A percentile compares a stretch with the other conserved stretches of the same genome.
phyloP scores from a whole-genome alignment of 2,329 filamentous ascomycete species.

The Neurospora crassa region DNA sequence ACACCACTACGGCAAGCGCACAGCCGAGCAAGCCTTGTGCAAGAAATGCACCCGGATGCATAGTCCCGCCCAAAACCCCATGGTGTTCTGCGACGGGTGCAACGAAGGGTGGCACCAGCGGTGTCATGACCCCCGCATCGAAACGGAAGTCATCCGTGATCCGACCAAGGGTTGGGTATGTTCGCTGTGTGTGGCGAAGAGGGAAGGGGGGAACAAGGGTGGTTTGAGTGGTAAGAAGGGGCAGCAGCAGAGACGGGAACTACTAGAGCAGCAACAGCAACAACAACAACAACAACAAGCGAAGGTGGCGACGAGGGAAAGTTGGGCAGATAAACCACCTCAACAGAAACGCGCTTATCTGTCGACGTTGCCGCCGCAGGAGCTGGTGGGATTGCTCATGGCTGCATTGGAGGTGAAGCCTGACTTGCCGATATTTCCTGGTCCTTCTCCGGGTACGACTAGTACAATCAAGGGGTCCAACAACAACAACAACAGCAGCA shows the following conservation, averaged over 20 bases:
- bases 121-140: conserved; percentile 68
- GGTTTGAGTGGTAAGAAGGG: conserved; percentile 25
- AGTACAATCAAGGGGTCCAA: neutral
- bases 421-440: conserved; percentile 52
- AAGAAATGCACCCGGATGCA: conserved; percentile 63
- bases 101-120: conserved; percentile 72
- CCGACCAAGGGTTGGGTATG: conserved; percentile 66
- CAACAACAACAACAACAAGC: neutral
- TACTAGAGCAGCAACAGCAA: neutral
- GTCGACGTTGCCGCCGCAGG: conserved; percentile 45
- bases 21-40: conserved; percentile 53
- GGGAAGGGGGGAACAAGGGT: conserved; percentile 29
- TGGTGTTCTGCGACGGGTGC: conserved; percentile 80
- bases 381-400: conserved; percentile 56
- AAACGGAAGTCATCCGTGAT: conserved; percentile 57
- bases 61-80: conserved; percentile 64
- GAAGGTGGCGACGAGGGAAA: conserved; percentile 13
- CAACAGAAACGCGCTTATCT: conserved; percentile 54
- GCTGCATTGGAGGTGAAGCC: conserved; percentile 52
- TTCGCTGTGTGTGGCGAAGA: conserved; percentile 43
- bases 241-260: conserved; percentile 16
- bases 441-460: neutral
- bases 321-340: conserved; percentile 28
- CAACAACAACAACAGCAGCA: neutral
- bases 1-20: conserved; percentile 44